A percentile compares a stretch with the other conserved stretches of the same genome.
phyloP scores from a whole-genome alignment of 108 stramenopile species.

The Cylindrotheca fusiformis region DNA sequence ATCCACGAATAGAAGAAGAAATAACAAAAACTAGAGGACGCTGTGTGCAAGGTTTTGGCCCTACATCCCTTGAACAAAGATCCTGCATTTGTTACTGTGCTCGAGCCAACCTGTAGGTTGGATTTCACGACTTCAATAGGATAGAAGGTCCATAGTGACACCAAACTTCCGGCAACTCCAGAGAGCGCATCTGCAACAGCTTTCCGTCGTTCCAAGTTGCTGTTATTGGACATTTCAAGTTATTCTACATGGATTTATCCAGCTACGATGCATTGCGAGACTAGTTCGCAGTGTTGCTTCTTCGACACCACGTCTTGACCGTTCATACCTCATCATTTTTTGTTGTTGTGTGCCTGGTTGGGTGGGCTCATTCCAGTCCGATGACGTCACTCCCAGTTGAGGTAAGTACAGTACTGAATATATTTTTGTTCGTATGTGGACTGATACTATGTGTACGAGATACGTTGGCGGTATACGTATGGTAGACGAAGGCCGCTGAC shows the following conservation, averaged over 20 bases:
- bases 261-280: too few species aligned
- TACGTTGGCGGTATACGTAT: too few species aligned
- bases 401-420: slow-evolving; percentile 33
- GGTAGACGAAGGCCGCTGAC: too few species aligned
- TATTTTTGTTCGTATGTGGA: not conserved
- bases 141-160: slow-evolving; percentile 87
- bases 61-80: slow-evolving; percentile 61
- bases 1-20: slow-evolving; percentile 85
- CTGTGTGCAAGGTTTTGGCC: slow-evolving; percentile 76
- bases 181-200: slow-evolving; percentile 85
- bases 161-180: slow-evolving; percentile 74
- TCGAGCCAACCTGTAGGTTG: slow-evolving; percentile 54
- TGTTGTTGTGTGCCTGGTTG: too few species aligned
- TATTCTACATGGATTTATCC: too few species aligned
- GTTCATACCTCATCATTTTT: too few species aligned
- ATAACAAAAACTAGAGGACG: slow-evolving; percentile 84
- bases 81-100: not conserved
- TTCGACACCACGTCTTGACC: too few species aligned
- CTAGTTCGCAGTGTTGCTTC: too few species aligned
- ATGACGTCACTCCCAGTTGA: too few species aligned
- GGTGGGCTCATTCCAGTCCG: too few species aligned
- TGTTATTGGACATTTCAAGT: not conserved
- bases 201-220: slow-evolving; percentile 8
- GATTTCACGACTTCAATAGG: slow-evolving; percentile 89
- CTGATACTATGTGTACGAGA: not conserved